Conservation (phyloP, 169 alveolate species). For the Cryptosporidium felis region DNA sequence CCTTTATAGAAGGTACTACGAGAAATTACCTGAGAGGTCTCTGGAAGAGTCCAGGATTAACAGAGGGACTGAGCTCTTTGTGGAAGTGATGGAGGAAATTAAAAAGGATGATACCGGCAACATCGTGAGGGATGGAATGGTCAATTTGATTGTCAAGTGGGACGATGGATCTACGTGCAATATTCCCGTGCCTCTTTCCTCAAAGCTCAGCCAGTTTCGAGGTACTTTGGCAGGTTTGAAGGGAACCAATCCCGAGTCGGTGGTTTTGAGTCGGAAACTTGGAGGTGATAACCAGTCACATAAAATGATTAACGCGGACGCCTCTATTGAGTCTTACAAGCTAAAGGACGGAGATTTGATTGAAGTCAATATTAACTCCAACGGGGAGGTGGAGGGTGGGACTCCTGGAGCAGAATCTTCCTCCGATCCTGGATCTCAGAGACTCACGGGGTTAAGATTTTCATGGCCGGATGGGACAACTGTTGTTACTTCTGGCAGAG, state of each 20-base stretch:
- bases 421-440: constrained; percentile 3
- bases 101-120: constrained; percentile 62
- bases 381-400: constrained; percentile 13
- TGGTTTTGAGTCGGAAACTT: constrained; percentile 30
- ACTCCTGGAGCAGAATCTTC: background rate
- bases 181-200: constrained; percentile 59
- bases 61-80: constrained; percentile 42
- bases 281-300: constrained; percentile 18
- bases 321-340: constrained; percentile 49
- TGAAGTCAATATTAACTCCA: constrained; percentile 17
- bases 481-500: constrained; percentile 55
- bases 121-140: constrained; percentile 57
- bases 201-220: constrained; percentile 50
- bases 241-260: constrained; percentile 54
- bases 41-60: constrained; percentile 54
- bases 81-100: constrained; percentile 41
- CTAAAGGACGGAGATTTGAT: constrained; percentile 63
- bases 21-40: constrained; percentile 64
- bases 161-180: constrained; percentile 64
- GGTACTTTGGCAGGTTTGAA: constrained; percentile 69
- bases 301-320: constrained; percentile 49
- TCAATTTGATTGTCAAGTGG: constrained; percentile 58
- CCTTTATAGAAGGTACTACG: constrained; percentile 58
- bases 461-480: constrained; percentile 71
- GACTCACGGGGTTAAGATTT: constrained; percentile 52